phyloP scores from a whole-genome alignment of 179 eudicot species.

The Nepenthes alata region DNA sequence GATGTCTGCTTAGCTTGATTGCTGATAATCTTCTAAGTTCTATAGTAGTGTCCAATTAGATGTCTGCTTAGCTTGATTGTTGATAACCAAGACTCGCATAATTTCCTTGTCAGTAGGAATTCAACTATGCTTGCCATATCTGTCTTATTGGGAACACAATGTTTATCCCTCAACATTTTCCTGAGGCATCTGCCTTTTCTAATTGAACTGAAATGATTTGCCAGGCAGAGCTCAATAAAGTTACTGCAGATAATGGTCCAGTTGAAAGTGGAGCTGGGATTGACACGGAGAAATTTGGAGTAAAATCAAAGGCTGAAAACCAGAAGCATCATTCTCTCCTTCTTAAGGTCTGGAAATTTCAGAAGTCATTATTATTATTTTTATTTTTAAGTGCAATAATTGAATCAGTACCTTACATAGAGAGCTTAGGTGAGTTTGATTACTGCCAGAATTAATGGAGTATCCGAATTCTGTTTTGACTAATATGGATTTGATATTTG shows the following conservation, averaged over 20 bases:
- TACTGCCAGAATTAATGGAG: background rate
- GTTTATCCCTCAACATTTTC: background rate
- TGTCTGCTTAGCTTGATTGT: too few species aligned
- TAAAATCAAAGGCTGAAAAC: conserved; percentile 18
- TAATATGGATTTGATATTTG: background rate
- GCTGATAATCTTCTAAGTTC: too few species aligned
- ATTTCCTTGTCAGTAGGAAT: too few species aligned
- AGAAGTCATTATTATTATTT: background rate
- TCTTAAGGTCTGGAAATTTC: conserved; percentile 47
- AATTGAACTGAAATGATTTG: conserved; percentile 3
- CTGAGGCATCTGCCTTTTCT: conserved; percentile 7
- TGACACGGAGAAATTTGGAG: conserved; percentile 24
- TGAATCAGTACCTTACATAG: background rate
- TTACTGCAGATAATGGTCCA: conserved; percentile 28
- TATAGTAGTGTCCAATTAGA: too few species aligned
- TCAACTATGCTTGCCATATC: too few species aligned
- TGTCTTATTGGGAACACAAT: too few species aligned
- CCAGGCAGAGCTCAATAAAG: conserved; percentile 77
- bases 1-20: too few species aligned
- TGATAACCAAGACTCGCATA: too few species aligned
- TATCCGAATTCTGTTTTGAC: background rate
- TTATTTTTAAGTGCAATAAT: background rate
- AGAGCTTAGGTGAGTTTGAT: background rate
- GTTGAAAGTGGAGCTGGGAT: conserved; percentile 25
- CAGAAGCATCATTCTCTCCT: conserved; percentile 80